Base-by-base conservation (phyloP, 169 alveolate species). In the Plasmodium falciparum region DNA sequence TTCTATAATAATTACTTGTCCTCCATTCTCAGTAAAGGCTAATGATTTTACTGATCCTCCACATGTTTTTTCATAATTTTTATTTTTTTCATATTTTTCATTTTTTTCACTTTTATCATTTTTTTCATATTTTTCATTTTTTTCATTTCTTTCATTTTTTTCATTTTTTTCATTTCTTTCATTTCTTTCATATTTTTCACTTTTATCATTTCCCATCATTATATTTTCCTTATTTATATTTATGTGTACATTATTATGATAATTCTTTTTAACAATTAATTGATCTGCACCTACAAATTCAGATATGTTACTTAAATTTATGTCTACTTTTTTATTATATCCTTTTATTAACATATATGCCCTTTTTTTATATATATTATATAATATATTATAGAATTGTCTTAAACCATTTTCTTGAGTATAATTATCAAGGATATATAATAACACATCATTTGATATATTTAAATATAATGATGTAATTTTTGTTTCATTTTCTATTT, bases 401-500 rank as follows among this genome's bases (percentile, higher is more conserved):
- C 99, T 76, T 49, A 97, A 97, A 1, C 99, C 99, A 3, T 98
- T 98, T 90, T 98, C 99, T n/a, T 99, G 70, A 33, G 99, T 95
- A 89, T 98, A 98, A 83, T 97, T 69, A 15, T 83, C 52, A 73
- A 83, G 69, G 97, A 74, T 95, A 88, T 62, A 97, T 94, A 20
- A 97, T 75, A 66, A 90, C 56, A 71, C 75, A 89, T 52, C 91
- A 74, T n/a, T 95, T 94, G 76, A 92, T 89, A 17, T 73, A 80
- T 56, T 94, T 71, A 43, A 96, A 70, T 49, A 92, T 47, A 88
- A 47, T 50, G 92, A 92, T n/a, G 94, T 74, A 20, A 72, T 56
- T n/a, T 96, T 97, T 12, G 98, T 93, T 24, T 95, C 95, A 73
- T 90, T 73, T 71, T 92, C 72, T 9, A 97, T 89, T 92, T 94